Conservation (phyloP, 371 early-diverging fungal genomes). For the Mortierella sp. region DNA sequence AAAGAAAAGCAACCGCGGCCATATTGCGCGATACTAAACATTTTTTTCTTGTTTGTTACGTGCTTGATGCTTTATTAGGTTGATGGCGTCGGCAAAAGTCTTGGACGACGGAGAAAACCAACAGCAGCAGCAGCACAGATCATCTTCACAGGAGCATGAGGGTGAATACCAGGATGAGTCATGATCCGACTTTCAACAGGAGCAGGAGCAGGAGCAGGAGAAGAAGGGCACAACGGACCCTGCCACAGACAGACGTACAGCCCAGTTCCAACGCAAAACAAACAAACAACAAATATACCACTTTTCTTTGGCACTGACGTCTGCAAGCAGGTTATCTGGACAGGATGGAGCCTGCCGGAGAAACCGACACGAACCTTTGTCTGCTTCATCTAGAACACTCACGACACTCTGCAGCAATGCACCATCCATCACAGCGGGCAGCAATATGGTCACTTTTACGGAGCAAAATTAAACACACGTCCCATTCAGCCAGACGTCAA, state of each 20-base stretch:
- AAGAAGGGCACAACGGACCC: background rate
- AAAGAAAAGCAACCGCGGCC: too few species aligned
- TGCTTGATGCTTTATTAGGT: background rate
- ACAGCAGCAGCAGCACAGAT: slow-evolving; percentile 11
- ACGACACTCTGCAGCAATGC: background rate
- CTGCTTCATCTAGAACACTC: background rate
- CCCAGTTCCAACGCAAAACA: background rate
- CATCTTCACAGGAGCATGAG: slow-evolving; percentile 16
- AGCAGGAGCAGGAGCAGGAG: background rate
- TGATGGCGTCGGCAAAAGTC: slow-evolving; percentile 37
- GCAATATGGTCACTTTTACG: background rate
- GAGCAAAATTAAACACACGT: background rate
- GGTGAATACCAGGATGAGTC: background rate
- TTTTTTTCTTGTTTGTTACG: background rate
- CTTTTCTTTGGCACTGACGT: background rate
- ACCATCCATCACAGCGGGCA: background rate
- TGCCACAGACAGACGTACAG: too few species aligned
- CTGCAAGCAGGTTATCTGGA: background rate
- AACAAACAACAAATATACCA: background rate
- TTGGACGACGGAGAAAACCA: slow-evolving; percentile 25
- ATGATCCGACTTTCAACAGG: background rate
- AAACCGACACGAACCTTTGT: too few species aligned
- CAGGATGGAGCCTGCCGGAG: too few species aligned
- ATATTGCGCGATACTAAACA: too few species aligned
- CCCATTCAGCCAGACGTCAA: background rate